Conservation (phyloP, 495 filamentous ascomycete species). For the Daldinia childiae region DNA sequence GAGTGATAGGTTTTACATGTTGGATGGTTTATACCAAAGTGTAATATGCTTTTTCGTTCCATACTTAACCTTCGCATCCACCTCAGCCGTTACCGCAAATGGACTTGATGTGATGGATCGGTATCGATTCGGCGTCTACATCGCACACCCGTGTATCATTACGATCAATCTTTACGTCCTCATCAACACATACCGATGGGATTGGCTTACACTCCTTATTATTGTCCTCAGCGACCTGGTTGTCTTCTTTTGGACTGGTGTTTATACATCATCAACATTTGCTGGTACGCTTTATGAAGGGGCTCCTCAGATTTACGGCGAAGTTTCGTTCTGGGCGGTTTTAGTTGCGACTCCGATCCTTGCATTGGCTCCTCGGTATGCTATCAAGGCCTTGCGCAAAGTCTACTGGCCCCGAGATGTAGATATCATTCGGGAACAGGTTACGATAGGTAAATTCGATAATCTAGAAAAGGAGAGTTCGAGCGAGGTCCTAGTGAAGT, state of each 20-base stretch:
- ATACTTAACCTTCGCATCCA: conserved; percentile 76
- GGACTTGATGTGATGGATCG: conserved; percentile 79
- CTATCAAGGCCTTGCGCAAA: conserved; percentile 87
- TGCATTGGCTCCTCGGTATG: conserved; percentile 85
- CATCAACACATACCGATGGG: conserved; percentile 96
- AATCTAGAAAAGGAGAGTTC: conserved; percentile 61
- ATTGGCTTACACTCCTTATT: conserved; percentile 90
- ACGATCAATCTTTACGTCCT: conserved; percentile 93
- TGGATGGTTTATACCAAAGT: conserved; percentile 94
- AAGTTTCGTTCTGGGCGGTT: conserved; percentile 86
- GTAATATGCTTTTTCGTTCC: conserved; percentile 92
- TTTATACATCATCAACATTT: conserved; percentile 77
- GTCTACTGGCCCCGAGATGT: conserved; percentile 91
- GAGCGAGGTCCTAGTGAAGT: conserved; percentile 35
- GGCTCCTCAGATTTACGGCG: conserved; percentile 79
- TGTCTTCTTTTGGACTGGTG: conserved; percentile 96
- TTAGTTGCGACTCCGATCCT: conserved; percentile 77
- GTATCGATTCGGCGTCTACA: conserved; percentile 81
- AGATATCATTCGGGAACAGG: conserved; percentile 95
- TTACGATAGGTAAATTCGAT: conserved; percentile 80
- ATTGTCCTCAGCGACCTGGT: conserved; percentile 82
- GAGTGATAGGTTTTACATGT: conserved; percentile 82
- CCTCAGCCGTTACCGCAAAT: conserved; percentile 70
- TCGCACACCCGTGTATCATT: conserved; percentile 80
- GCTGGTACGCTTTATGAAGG: conserved; percentile 79